These are phyloP conservation scores for Chlorella variabilis DNA, from an alignment of 163 green algal species.

Conservation along the genomic window DNA sequence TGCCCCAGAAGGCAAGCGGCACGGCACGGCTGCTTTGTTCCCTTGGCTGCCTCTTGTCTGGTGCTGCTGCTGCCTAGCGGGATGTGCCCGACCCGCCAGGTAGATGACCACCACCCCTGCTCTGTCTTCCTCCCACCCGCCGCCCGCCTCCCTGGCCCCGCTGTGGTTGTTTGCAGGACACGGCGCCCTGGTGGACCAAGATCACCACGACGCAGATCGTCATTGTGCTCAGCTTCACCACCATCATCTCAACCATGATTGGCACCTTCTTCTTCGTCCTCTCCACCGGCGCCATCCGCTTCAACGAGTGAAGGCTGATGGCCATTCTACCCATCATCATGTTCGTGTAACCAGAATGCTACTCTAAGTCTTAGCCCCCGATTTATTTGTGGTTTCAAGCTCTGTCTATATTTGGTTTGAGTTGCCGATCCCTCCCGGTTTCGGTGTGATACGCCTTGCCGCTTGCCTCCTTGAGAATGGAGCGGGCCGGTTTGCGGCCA, in stretches of 20 bases:
- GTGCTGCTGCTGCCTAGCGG: too few species aligned
- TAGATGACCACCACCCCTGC: neutral
- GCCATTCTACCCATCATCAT: too few species aligned
- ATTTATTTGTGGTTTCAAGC: too few species aligned
- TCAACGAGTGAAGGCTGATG: slow-evolving; percentile 65
- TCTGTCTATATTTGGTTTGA: too few species aligned
- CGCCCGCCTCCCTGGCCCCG: too few species aligned
- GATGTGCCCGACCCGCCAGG: too few species aligned
- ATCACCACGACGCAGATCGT: slow-evolving; percentile 77
- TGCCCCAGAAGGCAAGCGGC: slow-evolving; percentile 46
- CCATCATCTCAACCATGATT: slow-evolving; percentile 86
- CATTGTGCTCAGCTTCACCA: slow-evolving; percentile 80
- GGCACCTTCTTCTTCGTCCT: slow-evolving; percentile 81
- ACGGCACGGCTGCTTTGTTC: neutral
- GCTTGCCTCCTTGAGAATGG: too few species aligned
- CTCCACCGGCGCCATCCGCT: slow-evolving; percentile 70
- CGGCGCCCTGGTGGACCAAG: slow-evolving; percentile 69
- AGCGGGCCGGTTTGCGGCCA: too few species aligned
- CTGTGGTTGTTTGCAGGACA: slow-evolving; percentile 17
- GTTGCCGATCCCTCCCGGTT: too few species aligned
- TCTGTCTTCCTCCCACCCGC: neutral
- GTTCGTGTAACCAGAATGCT: too few species aligned
- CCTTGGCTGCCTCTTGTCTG: neutral
- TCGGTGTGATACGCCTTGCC: too few species aligned
- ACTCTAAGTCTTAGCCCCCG: too few species aligned